Conservation (phyloP, 2,329 filamentous ascomycete genomes). For the Beauveria medogensis region DNA sequence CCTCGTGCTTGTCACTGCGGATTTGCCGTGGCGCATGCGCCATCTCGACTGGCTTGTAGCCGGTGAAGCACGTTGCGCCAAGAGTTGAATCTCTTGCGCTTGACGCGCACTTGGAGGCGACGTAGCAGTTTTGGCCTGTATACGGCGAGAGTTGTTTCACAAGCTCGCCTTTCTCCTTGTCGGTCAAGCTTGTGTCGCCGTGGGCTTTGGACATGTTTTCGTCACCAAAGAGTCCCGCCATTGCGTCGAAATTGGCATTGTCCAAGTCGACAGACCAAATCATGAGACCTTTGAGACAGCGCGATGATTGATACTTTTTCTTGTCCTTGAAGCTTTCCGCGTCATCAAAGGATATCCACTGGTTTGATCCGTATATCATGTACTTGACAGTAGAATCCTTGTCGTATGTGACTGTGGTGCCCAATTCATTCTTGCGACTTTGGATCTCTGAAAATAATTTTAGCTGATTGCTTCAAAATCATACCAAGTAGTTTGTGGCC, state of each 20-base stretch:
- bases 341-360: constrained; percentile 33
- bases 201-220: constrained; percentile 3
- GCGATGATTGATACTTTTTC: constrained; percentile 10
- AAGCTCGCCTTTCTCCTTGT: constrained; percentile 10
- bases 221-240: constrained; percentile 17
- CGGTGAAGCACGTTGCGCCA: neutral
- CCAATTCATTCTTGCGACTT: constrained; percentile 16
- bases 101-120: constrained; percentile 15
- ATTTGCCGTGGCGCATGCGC: neutral
- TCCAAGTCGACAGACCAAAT: constrained; percentile 23
- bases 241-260: constrained; percentile 17
- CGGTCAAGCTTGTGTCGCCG: neutral
- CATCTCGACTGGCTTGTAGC: neutral
- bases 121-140: constrained; percentile 22
- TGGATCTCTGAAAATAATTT: constrained; percentile 24
- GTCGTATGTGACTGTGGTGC: constrained; percentile 17
- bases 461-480: neutral
- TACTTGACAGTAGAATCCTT: constrained; percentile 25
- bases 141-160: constrained; percentile 15
- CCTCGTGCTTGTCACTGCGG: neutral
- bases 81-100: neutral
- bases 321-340: constrained; percentile 18
- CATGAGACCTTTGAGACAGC: constrained; percentile 19
- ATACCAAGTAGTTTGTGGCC: neutral
- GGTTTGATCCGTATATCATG: constrained; percentile 22